Conservation (phyloP, 108 stramenopile species). For the Aurantiochytrium sp. region DNA sequence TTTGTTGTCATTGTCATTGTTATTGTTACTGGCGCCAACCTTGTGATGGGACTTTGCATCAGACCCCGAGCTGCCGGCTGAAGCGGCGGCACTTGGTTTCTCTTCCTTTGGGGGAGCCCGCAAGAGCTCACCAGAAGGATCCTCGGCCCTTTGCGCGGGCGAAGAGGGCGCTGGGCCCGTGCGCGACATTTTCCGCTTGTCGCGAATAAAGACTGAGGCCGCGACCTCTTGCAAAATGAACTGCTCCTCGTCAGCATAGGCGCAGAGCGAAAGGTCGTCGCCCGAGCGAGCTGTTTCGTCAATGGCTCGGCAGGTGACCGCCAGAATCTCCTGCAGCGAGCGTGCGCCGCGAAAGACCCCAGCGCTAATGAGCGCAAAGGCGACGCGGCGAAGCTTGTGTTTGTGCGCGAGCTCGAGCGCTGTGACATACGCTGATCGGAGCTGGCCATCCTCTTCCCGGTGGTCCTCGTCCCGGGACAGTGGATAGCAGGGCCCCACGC, state of each 20-base stretch:
- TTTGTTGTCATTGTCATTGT: neutral
- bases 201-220: neutral
- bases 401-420: neutral
- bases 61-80: no score
- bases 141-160: neutral
- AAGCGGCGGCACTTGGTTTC: no score
- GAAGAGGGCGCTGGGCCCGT: neutral
- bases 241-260: neutral
- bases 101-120: no score
- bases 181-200: neutral
- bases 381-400: neutral
- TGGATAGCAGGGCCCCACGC: neutral
- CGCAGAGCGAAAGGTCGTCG: neutral
- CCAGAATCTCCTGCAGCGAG: neutral
- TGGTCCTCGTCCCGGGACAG: neutral
- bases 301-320: neutral
- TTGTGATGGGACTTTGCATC: no score
- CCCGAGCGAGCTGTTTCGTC: neutral
- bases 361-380: neutral
- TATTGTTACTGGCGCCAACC: neutral
- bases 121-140: neutral
- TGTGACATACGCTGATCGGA: neutral
- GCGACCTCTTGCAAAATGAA: neutral
- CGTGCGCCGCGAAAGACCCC: neutral
- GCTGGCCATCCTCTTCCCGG: neutral